phyloP scores from a whole-genome alignment of 2,329 filamentous ascomycete genomes.

The Hypomyces perniciosus region DNA sequence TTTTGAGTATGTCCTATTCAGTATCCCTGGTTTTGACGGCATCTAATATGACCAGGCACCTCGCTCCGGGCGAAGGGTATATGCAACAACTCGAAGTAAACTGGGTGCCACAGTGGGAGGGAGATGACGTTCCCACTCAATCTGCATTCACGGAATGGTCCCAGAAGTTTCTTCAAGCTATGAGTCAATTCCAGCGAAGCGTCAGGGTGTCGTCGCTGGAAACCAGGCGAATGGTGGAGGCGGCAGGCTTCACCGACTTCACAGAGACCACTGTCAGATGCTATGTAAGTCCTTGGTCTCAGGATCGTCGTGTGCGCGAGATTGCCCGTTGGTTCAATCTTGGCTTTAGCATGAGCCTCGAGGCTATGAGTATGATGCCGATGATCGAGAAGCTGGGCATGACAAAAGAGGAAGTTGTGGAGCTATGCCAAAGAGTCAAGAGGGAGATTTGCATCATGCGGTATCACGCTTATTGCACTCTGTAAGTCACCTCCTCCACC shows the following conservation, averaged over 20 bases:
- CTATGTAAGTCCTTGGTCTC: slow-evolving; percentile 69
- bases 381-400: slow-evolving; percentile 49
- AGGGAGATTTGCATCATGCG: slow-evolving; percentile 63
- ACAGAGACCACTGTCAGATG: slow-evolving; percentile 62
- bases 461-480: slow-evolving; percentile 65
- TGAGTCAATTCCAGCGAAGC: slow-evolving; percentile 57
- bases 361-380: slow-evolving; percentile 67
- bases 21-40: background rate
- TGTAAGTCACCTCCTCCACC: slow-evolving; percentile 53
- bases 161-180: slow-evolving; percentile 59
- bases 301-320: slow-evolving; percentile 56
- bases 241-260: slow-evolving; percentile 75
- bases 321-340: slow-evolving; percentile 81
- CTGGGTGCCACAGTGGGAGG: slow-evolving; percentile 66
- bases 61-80: slow-evolving; percentile 67
- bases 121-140: slow-evolving; percentile 51
- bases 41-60: slow-evolving; percentile 47
- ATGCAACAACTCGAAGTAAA: slow-evolving; percentile 91
- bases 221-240: slow-evolving; percentile 55
- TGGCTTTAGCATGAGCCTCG: slow-evolving; percentile 65
- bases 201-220: slow-evolving; percentile 49
- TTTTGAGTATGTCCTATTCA: slow-evolving; percentile 48
- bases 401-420: slow-evolving; percentile 54
- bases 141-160: slow-evolving; percentile 65
- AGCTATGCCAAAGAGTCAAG: slow-evolving; percentile 57